Evolutionary conservation across 2,329 filamentous ascomycete genomes (phyloP), one percentile per base, ranked within the genome.

Genomic region (Fusarium sp.): DNA sequence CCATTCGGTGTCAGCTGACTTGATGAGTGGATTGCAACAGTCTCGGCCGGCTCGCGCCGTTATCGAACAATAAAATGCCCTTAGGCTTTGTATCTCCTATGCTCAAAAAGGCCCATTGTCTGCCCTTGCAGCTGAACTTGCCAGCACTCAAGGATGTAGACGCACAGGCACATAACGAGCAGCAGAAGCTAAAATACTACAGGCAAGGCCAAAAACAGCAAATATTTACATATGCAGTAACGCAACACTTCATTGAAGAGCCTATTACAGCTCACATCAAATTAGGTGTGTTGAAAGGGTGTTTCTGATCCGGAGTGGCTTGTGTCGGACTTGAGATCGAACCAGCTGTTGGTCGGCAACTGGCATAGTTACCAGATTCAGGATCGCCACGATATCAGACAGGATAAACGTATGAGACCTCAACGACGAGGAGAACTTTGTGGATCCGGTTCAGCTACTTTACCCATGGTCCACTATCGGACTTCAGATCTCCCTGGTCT

Each of bases 401-500:
- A 41, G 37, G 29, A 46, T 27, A 60, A 41, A 32, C 37, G 32
- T 22, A 42, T 53, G 14, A 11, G 22, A 47, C 37, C 29, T n/a
- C 20, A 61, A 46, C 29, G 55, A 55, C 27, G 40, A 61, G 32
- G 18, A 34, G 30, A 27, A 30, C 42, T 55, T 29, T 44, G 54
- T 71, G 67, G 67, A 54, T 16, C 63, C 27, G 18, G 32, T 40
- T 57, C 67, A 70, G 67, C 63, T 69, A 55, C 60, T 55, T 42
- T 18, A 16, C 32, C 37, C 32, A 25, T 25, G 25, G 18, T 32
- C 18, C 25, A 40, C 25, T 18, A 46, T 45, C 41, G 46, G 32
- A 57, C 46, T 61, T 27, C 29, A 57, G 30, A 41, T 56, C 48
- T 54, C 5, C 27, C 57, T 53, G 53, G 56, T 34, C 40, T 42